Base-by-base conservation (phyloP, 2,329 filamentous ascomycete species). In the Podosphaera aphanis region DNA sequence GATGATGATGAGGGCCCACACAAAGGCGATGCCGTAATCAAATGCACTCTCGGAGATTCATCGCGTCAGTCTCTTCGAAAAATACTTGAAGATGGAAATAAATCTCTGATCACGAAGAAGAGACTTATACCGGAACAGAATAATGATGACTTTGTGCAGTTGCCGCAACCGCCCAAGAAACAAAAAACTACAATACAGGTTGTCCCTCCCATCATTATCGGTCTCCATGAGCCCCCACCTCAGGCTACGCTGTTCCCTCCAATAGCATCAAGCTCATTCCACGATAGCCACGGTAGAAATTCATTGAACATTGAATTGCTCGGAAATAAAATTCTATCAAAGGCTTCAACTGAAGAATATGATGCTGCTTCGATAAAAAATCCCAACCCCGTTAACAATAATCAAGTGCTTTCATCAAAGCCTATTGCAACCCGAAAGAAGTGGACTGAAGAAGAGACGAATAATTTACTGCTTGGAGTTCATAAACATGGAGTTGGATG, bases 381-480 rank as follows among this genome's bases (percentile, higher is more conserved):
- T 23, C 18, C 18, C 11, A 36, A 21, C 19, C 18, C 18, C 11
- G 27, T 23, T 4, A 13, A 11, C 7, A 43, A 15, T 11, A 37
- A 43, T 16, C 6, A 18, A 36, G 25, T 43, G 15, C n/a, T 23
- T 19, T 18, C 16, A 33, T 16, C 10, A 33, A 41, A 49, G 15
- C 21, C 39, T 2, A 27, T 39, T 33, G 43, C 45, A 41, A 67
- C 71, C 1, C 65, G 74, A 48, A 66, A 69, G 45, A 77, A 75
- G 52, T 79, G 74, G 74, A 71, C 72, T 0, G 72, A 78, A 49
- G 68, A 74, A 47, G 74, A 79, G 57, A 79, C 74, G 1, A 74
- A 71, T 44, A 66, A 75, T 51, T 62, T 79, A 7, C 58, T 79
- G 13, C 61, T 75, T 2, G 74, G 74, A 0, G 74, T 77, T 23